Conservation (phyloP, 345 rosid genomes). For the Linum tenue region DNA sequence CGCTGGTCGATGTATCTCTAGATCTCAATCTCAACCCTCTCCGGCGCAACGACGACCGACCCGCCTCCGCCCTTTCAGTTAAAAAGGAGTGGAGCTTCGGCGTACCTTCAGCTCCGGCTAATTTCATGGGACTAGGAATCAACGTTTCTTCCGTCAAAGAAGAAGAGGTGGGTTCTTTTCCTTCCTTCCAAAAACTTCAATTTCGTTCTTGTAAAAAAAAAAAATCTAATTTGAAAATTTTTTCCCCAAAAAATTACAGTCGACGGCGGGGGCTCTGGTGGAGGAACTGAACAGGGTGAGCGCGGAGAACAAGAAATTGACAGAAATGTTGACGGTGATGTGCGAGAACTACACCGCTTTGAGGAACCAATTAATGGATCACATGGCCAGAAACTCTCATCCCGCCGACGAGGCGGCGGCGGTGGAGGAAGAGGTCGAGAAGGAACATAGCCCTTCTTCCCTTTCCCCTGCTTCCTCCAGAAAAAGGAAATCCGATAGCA, state of each 20-base stretch:
- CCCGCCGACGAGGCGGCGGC: too few relatives aligned
- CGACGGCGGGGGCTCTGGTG: conserved; percentile 9
- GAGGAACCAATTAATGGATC: conserved; percentile 16
- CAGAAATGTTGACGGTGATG: conserved; percentile 15
- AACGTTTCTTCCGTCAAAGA: not conserved
- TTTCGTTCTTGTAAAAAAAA: not conserved
- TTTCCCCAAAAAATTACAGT: not conserved
- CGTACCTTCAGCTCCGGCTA: not conserved
- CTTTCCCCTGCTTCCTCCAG: not conserved
- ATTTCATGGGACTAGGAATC: not conserved
- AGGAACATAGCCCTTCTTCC: not conserved
- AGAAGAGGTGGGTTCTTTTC: not conserved
- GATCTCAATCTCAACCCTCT: conserved; percentile 5
- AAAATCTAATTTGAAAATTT: not conserved
- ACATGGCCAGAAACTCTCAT: conserved; percentile 8
- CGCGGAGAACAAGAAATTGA: conserved; percentile 28
- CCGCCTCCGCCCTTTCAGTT: not conserved
- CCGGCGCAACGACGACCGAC: not conserved
- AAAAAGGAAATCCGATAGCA: not conserved
- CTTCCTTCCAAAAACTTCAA: not conserved
- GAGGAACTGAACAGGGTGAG: conserved; percentile 21
- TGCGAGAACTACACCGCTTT: conserved; percentile 20
- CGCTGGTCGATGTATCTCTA: not conserved
- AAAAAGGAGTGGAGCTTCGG: not conserved
- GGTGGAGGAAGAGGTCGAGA: too few relatives aligned